A percentile compares a stretch with the other conserved stretches of the same genome.
Evolutionary conservation across 1,284 basidiomycete genomes (phyloP).

Genomic region (Ganoderma lucidum): DNA sequence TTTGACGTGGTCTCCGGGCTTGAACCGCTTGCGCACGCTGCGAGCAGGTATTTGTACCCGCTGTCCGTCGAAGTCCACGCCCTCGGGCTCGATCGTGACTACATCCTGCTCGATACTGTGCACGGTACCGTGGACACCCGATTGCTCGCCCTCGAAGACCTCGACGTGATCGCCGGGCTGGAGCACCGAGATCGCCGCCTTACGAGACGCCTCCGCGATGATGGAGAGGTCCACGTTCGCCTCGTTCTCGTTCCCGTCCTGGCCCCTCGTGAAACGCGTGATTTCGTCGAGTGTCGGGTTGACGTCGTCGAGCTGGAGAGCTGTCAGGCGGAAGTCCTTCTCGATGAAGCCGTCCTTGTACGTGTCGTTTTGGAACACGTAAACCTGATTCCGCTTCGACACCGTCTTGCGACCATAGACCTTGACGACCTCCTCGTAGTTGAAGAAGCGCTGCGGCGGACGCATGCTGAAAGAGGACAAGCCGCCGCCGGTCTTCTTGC

Average conservation of each 20-base stretch:
- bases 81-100: conserved; percentile 84
- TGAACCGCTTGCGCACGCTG: conserved; percentile 94
- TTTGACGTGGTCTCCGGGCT: conserved; percentile 98
- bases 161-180: conserved; percentile 98
- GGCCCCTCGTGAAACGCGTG: conserved; percentile 83
- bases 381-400: conserved; percentile 74
- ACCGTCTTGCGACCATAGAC: conserved; percentile 86
- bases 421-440: conserved; percentile 91
- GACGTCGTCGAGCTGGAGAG: conserved; percentile 87
- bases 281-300: conserved; percentile 98
- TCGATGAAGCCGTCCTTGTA: conserved; percentile 96
- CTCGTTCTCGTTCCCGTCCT: conserved; percentile 71
- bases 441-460: conserved; percentile 94
- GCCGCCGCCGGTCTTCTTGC: conserved; percentile 67
- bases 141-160: conserved; percentile 96
- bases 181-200: conserved; percentile 88
- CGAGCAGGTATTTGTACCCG: conserved; percentile 89
- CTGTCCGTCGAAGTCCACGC: conserved; percentile 86
- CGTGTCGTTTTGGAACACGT: conserved; percentile 92
- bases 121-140: conserved; percentile 92
- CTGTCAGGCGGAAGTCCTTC: conserved; percentile 92
- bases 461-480: conserved; percentile 63
- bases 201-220: conserved; percentile 89
- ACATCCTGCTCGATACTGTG: conserved; percentile 91
- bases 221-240: conserved; percentile 78